Conservation (phyloP, 768 basidiomycete species). For the Pulveroboletus ravenelii region DNA sequence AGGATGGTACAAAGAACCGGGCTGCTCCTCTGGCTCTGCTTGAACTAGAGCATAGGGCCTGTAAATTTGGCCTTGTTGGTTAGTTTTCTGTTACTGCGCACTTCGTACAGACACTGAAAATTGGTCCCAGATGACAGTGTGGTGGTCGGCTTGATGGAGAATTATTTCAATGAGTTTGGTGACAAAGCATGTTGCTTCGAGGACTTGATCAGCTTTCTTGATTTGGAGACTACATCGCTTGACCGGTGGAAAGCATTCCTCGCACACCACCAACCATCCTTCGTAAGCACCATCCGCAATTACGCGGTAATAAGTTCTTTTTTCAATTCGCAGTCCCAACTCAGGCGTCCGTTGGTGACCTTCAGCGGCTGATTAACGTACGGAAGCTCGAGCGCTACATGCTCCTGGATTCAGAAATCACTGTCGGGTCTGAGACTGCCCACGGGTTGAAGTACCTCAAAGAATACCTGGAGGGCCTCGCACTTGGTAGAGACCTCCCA, state of each 20-base stretch:
- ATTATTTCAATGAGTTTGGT: slow-evolving; percentile 69
- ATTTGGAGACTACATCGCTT: slow-evolving; percentile 44
- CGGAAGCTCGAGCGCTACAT: slow-evolving; percentile 69
- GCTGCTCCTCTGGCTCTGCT: slow-evolving; percentile 69
- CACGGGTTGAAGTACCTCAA: slow-evolving; percentile 49
- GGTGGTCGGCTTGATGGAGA: slow-evolving; percentile 48
- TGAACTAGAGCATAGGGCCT: slow-evolving; percentile 66
- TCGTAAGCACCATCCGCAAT: slow-evolving; percentile 37
- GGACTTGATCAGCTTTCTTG: slow-evolving; percentile 69
- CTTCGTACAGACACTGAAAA: slow-evolving; percentile 1
- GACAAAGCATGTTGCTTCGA: slow-evolving; percentile 86
- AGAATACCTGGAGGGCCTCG: slow-evolving; percentile 63
- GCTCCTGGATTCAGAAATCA: slow-evolving; percentile 46
- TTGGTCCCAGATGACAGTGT: slow-evolving; percentile 39
- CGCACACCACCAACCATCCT: slow-evolving; percentile 40
- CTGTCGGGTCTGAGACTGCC: slow-evolving; percentile 50
- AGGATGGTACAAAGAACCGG: slow-evolving; percentile 69
- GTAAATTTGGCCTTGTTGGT: slow-evolving; percentile 43
- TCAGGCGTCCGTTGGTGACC: slow-evolving; percentile 48
- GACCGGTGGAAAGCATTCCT: slow-evolving; percentile 53
- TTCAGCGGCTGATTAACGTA: slow-evolving; percentile 69
- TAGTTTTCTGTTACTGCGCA: slow-evolving; percentile 12
- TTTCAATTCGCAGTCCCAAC: slow-evolving; percentile 13
- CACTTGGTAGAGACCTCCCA: slow-evolving; percentile 61
- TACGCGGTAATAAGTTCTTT: slow-evolving; percentile 8